Base-by-base conservation (phyloP, 2,329 filamentous ascomycete genomes). In the Cercospora nicotianae region DNA sequence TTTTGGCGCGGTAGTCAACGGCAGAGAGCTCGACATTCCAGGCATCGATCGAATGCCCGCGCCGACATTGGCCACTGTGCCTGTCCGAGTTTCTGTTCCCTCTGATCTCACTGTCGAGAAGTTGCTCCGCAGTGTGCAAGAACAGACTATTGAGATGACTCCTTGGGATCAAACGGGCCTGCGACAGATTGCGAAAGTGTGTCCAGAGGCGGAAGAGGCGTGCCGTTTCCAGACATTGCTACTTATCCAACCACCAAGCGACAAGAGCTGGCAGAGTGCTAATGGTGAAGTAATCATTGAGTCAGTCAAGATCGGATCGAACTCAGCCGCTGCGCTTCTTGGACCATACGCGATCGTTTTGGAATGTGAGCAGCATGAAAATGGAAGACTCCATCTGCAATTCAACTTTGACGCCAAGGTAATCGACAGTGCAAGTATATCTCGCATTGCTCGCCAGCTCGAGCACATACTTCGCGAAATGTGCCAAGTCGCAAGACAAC, bases 141-240 rank as follows among this genome's bases (percentile, higher is more conserved):
- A 60, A 5, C 48, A 67, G 26, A 36, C 36, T 26, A 26, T 36
- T 10, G 26, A 36, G 1, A 31, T 67, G 65, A 10, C 20, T 16
- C n/a, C 16, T 2, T 67, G 58, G 55, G 76, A 81, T 64, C 80
- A 81, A 28, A 71, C 75, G 45, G 80, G 80, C 7, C 70, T 80
- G 23, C 75, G 77, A 8, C 73, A 78, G 18, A 80, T 81, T 58
- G 75, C 76, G 31, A 74, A 76, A 13, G 74, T 80, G 12, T 87
- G 85, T 72, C 79, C 82, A 0, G 86, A 87, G 66, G 83, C 84
- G 4, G 80, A 84, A 9, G 80, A 86, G 67, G 86, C 86, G 2
- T 88, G 86, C 72, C 60, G n/a, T 6, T 68, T 68, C 51, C 66
- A 68, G 39, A 61, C 66, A 12, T 33, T 64, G 20, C 63, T 68